phyloP scores from a whole-genome alignment of 148 eudicot species.

The Fagopyrum homotropicum region DNA sequence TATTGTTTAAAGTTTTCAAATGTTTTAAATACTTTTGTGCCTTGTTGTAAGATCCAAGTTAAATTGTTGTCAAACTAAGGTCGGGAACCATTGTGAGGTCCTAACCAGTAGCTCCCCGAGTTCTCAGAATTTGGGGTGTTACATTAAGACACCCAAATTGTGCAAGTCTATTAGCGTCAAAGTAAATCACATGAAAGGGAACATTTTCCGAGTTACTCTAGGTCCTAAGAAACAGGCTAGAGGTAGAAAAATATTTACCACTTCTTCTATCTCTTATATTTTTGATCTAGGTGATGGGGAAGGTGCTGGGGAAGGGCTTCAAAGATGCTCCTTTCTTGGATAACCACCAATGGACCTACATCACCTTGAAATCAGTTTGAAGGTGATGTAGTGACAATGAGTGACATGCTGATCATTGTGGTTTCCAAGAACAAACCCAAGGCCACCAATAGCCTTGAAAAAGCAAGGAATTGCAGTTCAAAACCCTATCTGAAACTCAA shows the following conservation, averaged over 20 bases:
- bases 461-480: too few relatives aligned
- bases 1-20: too few relatives aligned
- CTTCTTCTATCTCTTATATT: constrained; percentile 83
- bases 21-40: too few relatives aligned
- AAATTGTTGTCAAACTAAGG: too few relatives aligned
- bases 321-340: constrained; percentile 55
- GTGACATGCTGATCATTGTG: neutral
- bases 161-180: too few relatives aligned
- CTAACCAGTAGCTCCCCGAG: too few relatives aligned
- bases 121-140: too few relatives aligned
- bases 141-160: too few relatives aligned
- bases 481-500: too few relatives aligned
- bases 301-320: constrained; percentile 38
- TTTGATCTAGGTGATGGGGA: constrained; percentile 51
- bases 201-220: neutral
- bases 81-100: too few relatives aligned
- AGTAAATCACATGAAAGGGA: neutral
- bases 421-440: neutral
- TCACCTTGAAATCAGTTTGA: constrained; percentile 20
- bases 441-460: neutral
- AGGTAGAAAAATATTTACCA: constrained; percentile 36
- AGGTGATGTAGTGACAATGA: neutral
- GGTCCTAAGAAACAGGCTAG: neutral
- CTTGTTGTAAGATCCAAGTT: too few relatives aligned
- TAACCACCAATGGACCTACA: constrained; percentile 29